Conservation (phyloP, 805 yeast species). For the Teunomyces gatunensis region DNA sequence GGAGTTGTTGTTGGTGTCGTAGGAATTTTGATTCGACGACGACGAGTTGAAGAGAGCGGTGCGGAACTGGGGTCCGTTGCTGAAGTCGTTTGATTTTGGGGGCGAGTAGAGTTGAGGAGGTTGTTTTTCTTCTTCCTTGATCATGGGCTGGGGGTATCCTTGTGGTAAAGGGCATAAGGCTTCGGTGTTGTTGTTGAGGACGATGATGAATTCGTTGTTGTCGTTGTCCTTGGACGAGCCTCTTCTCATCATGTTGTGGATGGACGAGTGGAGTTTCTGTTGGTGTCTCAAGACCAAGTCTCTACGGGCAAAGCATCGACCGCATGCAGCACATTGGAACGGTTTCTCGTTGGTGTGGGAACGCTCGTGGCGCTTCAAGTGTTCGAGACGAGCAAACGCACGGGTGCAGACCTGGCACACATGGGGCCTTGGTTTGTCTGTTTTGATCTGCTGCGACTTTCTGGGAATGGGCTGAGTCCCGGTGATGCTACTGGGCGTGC, state of each 20-base stretch:
- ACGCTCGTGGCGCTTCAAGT: constrained; percentile 83
- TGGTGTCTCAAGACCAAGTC: constrained; percentile 88
- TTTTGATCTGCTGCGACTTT: constrained; percentile 77
- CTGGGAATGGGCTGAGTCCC: constrained; percentile 72
- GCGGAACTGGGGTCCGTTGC: constrained; percentile 11
- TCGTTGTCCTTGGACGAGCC: constrained; percentile 29
- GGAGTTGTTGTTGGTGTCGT: constrained; percentile 8
- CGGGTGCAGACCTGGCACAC: constrained; percentile 87
- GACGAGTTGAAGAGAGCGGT: constrained; percentile 12
- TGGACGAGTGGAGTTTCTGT: constrained; percentile 78
- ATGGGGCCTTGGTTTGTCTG: constrained; percentile 94
- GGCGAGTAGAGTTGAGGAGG: constrained; percentile 15
- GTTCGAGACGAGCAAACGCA: constrained; percentile 94
- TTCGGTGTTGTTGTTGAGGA: constrained; percentile 49
- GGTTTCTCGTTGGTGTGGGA: constrained; percentile 92
- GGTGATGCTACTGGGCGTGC: constrained; percentile 3
- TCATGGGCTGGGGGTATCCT: constrained; percentile 2
- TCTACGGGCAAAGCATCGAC: constrained; percentile 90
- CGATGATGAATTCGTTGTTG: constrained; percentile 49
- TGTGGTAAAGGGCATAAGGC: constrained; percentile 48
- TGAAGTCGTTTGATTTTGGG: constrained; percentile 9
- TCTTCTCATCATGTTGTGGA: constrained; percentile 40
- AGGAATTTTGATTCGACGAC: constrained; percentile 14
- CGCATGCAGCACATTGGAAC: constrained; percentile 93
- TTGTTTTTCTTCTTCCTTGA: neutral